Conservation (phyloP, 345 rosid genomes). For the Boechera divaricarpa region DNA sequence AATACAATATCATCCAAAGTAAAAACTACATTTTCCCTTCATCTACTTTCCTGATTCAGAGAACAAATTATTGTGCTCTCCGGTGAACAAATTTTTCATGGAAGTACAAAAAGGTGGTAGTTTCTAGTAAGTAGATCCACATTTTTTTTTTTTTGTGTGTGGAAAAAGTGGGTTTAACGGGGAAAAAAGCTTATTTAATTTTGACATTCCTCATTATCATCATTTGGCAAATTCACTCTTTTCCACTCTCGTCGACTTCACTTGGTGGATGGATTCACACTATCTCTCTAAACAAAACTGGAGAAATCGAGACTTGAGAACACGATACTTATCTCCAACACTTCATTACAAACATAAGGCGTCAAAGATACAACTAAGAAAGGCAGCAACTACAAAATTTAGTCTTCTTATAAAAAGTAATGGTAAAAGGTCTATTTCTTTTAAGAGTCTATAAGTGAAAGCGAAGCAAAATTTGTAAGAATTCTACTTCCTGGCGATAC, state of each 20-base stretch:
- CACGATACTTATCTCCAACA: slow-evolving; percentile 9
- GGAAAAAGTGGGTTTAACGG: too few species aligned
- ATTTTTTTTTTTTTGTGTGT: too few species aligned
- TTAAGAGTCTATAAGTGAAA: slow-evolving; percentile 30
- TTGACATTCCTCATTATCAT: too few species aligned
- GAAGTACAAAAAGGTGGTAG: too few species aligned
- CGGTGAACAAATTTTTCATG: too few species aligned
- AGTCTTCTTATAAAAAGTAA: slow-evolving; percentile 13
- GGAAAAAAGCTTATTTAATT: too few species aligned
- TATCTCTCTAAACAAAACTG: not conserved
- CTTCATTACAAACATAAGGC: slow-evolving; percentile 2
- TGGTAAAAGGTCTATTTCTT: slow-evolving; percentile 4
- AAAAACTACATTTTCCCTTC: too few species aligned
- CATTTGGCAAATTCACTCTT: not conserved
- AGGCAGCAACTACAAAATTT: slow-evolving; percentile 32
- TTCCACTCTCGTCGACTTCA: not conserved
- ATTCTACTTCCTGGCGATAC: slow-evolving; percentile 52
- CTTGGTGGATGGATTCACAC: not conserved
- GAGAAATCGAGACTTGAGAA: not conserved
- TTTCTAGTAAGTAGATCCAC: too few species aligned
- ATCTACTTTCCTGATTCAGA: too few species aligned
- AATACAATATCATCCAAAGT: too few species aligned
- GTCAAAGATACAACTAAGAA: slow-evolving; percentile 27
- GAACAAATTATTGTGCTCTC: too few species aligned
- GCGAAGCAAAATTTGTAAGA: slow-evolving; percentile 8